Percentiles rank a stretch among this genome's conserved stretches.
phyloP scores from a whole-genome alignment of 1,284 basidiomycete genomes.

The Microbotryum silenes-acaulis region DNA sequence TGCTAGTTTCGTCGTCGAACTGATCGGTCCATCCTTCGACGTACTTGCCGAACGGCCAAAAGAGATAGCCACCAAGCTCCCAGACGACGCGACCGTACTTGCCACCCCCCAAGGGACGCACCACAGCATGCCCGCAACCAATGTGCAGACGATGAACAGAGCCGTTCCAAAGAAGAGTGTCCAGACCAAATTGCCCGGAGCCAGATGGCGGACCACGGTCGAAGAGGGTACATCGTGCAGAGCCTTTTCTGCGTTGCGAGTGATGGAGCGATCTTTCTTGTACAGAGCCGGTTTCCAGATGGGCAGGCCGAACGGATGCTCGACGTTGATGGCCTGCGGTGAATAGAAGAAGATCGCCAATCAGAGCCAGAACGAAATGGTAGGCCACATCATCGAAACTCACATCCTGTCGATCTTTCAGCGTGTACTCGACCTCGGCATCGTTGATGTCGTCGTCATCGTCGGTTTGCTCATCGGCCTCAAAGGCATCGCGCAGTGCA shows the following conservation, averaged over 20 bases:
- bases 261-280: conserved; percentile 95
- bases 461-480: conserved; percentile 6
- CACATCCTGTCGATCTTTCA: conserved; percentile 93
- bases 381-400: conserved; percentile 26
- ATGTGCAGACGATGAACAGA: conserved; percentile 67
- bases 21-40: conserved; percentile 69
- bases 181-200: conserved; percentile 89
- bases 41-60: conserved; percentile 98
- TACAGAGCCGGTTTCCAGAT: conserved; percentile 99
- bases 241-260: conserved; percentile 88
- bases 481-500: conserved; percentile 12
- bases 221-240: conserved; percentile 87
- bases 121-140: conserved; percentile 61
- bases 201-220: conserved; percentile 76
- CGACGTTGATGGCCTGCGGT: conserved; percentile 73
- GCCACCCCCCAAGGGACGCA: conserved; percentile 62
- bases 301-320: conserved; percentile 97
- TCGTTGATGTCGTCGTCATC: conserved; percentile 39
- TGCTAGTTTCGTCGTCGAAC: conserved; percentile 36
- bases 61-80: conserved; percentile 90
- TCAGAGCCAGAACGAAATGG: too few species aligned
- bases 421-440: conserved; percentile 79
- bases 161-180: conserved; percentile 80
- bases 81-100: conserved; percentile 81
- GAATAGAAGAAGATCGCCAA: background rate